Evolutionary conservation across 768 basidiomycete species (phyloP).

Genomic region (Lyophyllum atratum): DNA sequence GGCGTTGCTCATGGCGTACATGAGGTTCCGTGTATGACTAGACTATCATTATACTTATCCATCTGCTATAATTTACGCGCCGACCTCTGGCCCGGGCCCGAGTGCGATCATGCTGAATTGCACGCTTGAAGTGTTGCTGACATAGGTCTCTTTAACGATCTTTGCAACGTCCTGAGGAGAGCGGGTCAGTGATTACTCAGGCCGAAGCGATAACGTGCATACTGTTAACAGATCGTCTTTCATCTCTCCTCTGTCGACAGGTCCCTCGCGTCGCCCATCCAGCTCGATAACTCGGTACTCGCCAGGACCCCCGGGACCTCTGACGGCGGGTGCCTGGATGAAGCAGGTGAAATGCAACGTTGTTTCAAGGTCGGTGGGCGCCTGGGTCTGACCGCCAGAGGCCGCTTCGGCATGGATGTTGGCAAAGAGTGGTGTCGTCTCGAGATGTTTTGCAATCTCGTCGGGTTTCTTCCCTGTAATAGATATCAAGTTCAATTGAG

Average conservation of each 20-base stretch:
- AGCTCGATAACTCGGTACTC: slow-evolving; percentile 68
- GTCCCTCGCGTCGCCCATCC: slow-evolving; percentile 77
- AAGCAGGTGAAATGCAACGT: slow-evolving; percentile 90
- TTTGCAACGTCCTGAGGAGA: slow-evolving; percentile 59
- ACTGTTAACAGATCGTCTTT: slow-evolving; percentile 62
- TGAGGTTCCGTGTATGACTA: slow-evolving; percentile 63
- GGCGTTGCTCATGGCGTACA: slow-evolving; percentile 84
- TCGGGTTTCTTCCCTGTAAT: slow-evolving; percentile 62
- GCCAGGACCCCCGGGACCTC: slow-evolving; percentile 29
- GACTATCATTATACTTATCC: slow-evolving; percentile 7
- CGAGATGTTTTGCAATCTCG: slow-evolving; percentile 75
- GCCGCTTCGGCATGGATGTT: slow-evolving; percentile 77
- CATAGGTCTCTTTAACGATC: slow-evolving; percentile 60
- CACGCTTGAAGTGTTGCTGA: slow-evolving; percentile 52
- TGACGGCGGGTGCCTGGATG: slow-evolving; percentile 60
- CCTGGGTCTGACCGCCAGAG: slow-evolving; percentile 64
- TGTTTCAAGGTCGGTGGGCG: slow-evolving; percentile 66
- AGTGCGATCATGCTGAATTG: slow-evolving; percentile 74
- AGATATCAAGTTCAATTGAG: neutral
- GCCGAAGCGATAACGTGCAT: slow-evolving; percentile 13
- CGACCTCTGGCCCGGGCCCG: slow-evolving; percentile 21
- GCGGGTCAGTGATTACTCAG: neutral
- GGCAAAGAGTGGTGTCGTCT: slow-evolving; percentile 74
- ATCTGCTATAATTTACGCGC: neutral
- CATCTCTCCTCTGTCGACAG: slow-evolving; percentile 73